phyloP scores from a whole-genome alignment of 305 asterid genomes.

The Fraxinus paxiana region DNA sequence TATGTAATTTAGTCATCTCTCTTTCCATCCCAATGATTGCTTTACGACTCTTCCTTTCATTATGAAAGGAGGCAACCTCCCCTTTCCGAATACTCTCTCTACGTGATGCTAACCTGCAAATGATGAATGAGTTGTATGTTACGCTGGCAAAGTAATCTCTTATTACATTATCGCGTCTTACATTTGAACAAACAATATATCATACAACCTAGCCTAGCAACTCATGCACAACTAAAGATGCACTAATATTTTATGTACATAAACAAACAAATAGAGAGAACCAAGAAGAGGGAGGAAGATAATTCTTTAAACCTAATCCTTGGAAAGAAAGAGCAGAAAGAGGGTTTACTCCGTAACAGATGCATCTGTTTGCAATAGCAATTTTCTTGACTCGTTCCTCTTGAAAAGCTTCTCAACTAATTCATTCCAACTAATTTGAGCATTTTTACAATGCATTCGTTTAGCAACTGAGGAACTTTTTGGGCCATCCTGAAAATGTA shows the following conservation, averaged over 20 bases:
- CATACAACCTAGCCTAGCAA: not conserved
- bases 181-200: not conserved
- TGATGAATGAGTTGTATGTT: not conserved
- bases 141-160: not conserved
- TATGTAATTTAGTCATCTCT: not conserved
- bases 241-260: not conserved
- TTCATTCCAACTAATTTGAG: conserved; percentile 67
- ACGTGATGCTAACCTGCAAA: not conserved
- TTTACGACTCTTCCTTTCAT: not conserved
- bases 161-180: not conserved
- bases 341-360: conserved; percentile 20
- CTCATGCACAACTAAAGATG: not conserved
- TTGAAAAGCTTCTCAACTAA: conserved; percentile 55
- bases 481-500: conserved; percentile 22
- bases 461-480: conserved; percentile 24
- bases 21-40: not conserved
- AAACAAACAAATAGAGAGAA: not conserved
- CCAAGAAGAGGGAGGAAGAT: not conserved
- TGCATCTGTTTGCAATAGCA: conserved; percentile 39
- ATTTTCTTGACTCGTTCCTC: conserved; percentile 45
- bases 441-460: conserved; percentile 22
- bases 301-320: not conserved
- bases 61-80: not conserved
- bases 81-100: not conserved
- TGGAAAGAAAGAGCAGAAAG: not conserved